phyloP scores from a whole-genome alignment of 2,329 filamentous ascomycete genomes.

The Paecilomyces sp. region DNA sequence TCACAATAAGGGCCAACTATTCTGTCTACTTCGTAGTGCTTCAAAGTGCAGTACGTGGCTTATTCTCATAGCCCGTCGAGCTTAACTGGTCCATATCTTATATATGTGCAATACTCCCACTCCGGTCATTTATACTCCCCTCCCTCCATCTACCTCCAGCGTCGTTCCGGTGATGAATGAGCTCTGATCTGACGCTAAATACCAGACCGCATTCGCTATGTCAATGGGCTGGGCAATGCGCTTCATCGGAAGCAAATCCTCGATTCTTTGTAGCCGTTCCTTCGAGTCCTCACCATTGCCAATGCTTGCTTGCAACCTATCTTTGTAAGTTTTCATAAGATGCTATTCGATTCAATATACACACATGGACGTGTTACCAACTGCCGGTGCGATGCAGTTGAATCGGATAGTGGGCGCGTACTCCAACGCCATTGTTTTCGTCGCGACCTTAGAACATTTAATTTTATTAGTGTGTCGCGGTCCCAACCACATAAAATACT shows the following conservation, averaged over 20 bases:
- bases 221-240: slow-evolving; percentile 6
- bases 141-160: no score
- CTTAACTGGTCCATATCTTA: no score
- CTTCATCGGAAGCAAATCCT: slow-evolving; percentile 7
- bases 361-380: slow-evolving; percentile 10
- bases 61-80: no score
- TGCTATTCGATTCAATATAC: not conserved
- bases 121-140: slow-evolving; percentile 1
- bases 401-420: slow-evolving; percentile 9
- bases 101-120: no score
- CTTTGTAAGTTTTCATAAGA: no score
- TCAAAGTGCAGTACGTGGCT: no score
- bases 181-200: slow-evolving; percentile 7
- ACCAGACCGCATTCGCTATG: slow-evolving; percentile 10
- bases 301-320: not conserved
- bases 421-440: slow-evolving; percentile 9
- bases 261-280: not conserved
- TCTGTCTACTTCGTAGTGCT: no score
- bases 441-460: slow-evolving; percentile 1
- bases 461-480: not conserved
- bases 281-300: not conserved
- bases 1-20: no score
- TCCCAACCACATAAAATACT: not conserved
- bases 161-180: slow-evolving; percentile 6
- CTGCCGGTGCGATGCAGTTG: slow-evolving; percentile 10